phyloP scores from a whole-genome alignment of 1,139 yeast genomes.

The Neolecta irregularis region DNA sequence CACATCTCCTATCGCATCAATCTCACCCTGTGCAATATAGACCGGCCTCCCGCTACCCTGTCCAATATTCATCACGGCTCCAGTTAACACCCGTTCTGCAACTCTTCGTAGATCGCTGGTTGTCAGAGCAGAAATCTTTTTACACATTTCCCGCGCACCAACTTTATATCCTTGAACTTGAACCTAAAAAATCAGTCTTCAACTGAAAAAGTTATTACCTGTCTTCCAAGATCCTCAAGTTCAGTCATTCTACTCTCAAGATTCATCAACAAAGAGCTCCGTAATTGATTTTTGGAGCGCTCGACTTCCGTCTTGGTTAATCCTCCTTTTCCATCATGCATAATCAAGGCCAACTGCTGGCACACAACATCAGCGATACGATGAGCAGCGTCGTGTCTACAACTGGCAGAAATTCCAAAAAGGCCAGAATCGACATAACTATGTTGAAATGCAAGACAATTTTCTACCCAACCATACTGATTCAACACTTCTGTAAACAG shows the following conservation, averaged over 20 bases:
- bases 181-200: too few species aligned
- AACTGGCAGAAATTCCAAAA: conserved; percentile 61
- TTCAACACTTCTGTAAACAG: conserved; percentile 82
- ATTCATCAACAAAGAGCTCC: conserved; percentile 82
- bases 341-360: conserved; percentile 12
- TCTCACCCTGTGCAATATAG: conserved; percentile 75
- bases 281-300: conserved; percentile 84
- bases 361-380: conserved; percentile 12
- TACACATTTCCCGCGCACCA: conserved; percentile 73
- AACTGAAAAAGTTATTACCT: conserved; percentile 62
- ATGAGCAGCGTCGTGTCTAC: conserved; percentile 9
- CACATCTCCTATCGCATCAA: conserved; percentile 75
- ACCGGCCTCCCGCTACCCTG: conserved; percentile 54
- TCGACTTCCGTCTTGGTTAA: conserved; percentile 57
- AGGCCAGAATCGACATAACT: conserved; percentile 81
- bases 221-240: conserved; percentile 89
- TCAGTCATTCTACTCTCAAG: conserved; percentile 83
- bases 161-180: conserved; percentile 61
- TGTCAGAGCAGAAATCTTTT: conserved; percentile 51
- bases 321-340: conserved; percentile 31
- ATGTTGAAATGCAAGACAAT: conserved; percentile 77
- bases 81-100: conserved; percentile 63
- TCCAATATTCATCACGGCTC: conserved; percentile 38
- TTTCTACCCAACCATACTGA: conserved; percentile 81
- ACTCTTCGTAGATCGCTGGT: conserved; percentile 54